Evolutionary conservation across 805 yeast species (phyloP), one percentile per base, ranked within the genome.

Genomic region (Aciculoconidium aculeatum): DNA sequence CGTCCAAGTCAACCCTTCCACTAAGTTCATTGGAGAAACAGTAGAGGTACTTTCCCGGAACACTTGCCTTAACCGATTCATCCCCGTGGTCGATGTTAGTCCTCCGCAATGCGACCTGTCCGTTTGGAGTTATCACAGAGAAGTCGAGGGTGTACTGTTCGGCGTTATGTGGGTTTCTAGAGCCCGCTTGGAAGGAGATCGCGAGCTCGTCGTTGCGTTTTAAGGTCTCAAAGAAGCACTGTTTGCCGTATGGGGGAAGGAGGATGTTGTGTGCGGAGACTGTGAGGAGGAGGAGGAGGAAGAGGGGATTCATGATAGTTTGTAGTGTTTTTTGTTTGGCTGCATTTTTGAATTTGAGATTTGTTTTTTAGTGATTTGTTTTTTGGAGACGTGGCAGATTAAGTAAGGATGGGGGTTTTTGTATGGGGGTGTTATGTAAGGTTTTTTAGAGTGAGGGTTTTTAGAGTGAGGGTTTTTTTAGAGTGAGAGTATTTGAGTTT

Each of bases 21-120:
- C 84, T 67, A 45, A 74, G 77, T 56, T 87, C 96, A 57, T 92
- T 90, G 43, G 90, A 76, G 67, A 90, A 90, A 61, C 98, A 90
- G 67, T 83, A 92, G 40, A 75, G 71, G 63, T 76, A 82, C 51
- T 79, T 81, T 31, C 97, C 97, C 32, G 59, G 55, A 37, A 67
- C 58, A 30, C 70, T 64, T 28, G 94, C 90, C 35, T 66, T 72
- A 36, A 84, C 57, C 10, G 77, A 65, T 36, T 75, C 75, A 39
- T 85, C 94, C 23, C 95, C 96, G 50, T 87, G 94, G 14, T 92
- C 77, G 9, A 73, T 74, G 35, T 67, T 78, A 24, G 55, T 55
- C 47, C 69, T 58, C 32, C 70, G 61, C 42, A 66, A 62, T 14
- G 77, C 53, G 21, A 75, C 64, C 43, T 71, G 65, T 11, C 80